Percentiles rank a stretch among this genome's conserved stretches.
Conservation (phyloP, 1,284 basidiomycete genomes). For the Ganoderma sinense region DNA sequence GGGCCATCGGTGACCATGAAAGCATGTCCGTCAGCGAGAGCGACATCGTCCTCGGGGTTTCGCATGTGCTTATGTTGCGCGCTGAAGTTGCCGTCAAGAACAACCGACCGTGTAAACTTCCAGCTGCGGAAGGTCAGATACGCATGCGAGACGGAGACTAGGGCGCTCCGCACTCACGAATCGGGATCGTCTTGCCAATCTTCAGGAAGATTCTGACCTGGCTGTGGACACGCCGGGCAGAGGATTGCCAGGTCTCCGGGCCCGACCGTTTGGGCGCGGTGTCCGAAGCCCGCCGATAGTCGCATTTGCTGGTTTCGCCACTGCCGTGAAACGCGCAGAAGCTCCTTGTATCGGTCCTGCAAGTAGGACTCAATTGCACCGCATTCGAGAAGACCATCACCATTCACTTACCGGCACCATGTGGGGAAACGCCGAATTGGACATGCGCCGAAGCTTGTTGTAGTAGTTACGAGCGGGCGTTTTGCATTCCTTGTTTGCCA, state of each 20-base stretch:
- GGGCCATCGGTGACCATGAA: neutral
- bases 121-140: neutral
- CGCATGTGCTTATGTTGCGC: conserved; percentile 10
- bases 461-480: conserved; percentile 14
- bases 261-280: neutral
- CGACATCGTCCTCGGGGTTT: conserved; percentile 8
- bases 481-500: conserved; percentile 18
- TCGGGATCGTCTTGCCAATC: conserved; percentile 2
- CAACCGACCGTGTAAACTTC: neutral
- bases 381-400: conserved; percentile 6
- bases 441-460: conserved; percentile 14
- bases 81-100: conserved; percentile 11
- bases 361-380: neutral
- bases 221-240: too few species aligned
- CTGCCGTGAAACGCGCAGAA: conserved; percentile 15
- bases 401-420: conserved; percentile 14
- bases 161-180: neutral
- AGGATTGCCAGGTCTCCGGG: too few species aligned
- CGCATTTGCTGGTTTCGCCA: conserved; percentile 10
- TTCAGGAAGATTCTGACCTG: too few species aligned
- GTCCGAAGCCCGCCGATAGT: neutral
- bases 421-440: conserved; percentile 11
- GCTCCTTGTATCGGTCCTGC: conserved; percentile 20
- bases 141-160: too few species aligned
- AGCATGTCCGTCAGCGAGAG: neutral